Percentiles rank a stretch among this genome's conserved stretches.
Evolutionary conservation across 2,329 filamentous ascomycete genomes (phyloP).

Genomic region (Sordariomycetes sp.): DNA sequence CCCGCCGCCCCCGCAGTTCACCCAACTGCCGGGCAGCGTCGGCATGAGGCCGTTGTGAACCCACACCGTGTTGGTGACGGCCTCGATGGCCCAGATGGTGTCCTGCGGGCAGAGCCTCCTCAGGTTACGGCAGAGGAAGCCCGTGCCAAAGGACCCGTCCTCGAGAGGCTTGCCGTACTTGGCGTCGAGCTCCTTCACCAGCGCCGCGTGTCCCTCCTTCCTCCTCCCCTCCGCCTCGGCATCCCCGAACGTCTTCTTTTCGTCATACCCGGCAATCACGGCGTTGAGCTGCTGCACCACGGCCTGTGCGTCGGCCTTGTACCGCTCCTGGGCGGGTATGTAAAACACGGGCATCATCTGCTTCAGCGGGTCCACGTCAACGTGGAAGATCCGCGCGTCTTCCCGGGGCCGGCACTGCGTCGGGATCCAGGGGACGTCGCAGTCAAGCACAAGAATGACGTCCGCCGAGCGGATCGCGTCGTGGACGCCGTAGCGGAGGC

Average conservation of each 20-base stretch:
- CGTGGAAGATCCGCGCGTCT: constrained; percentile 44
- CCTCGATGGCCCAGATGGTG: constrained; percentile 66
- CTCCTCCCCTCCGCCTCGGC: constrained; percentile 28
- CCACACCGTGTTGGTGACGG: constrained; percentile 57
- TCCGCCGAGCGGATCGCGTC: constrained; percentile 65
- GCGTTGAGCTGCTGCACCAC: constrained; percentile 57
- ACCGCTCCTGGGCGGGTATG: constrained; percentile 50
- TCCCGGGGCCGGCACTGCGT: constrained; percentile 48
- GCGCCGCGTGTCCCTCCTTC: constrained; percentile 41
- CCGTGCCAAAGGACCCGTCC: constrained; percentile 35
- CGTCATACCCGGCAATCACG: constrained; percentile 35
- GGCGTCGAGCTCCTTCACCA: constrained; percentile 44
- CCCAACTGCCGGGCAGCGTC: constrained; percentile 56
- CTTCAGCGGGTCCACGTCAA: constrained; percentile 54
- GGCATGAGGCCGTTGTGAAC: constrained; percentile 61
- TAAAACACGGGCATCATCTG: constrained; percentile 65
- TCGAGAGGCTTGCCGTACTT: constrained; percentile 38
- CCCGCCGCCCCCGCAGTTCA: constrained; percentile 71
- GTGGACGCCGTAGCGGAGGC: constrained; percentile 62
- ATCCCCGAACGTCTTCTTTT: constrained; percentile 15
- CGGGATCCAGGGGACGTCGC: constrained; percentile 89
- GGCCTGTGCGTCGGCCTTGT: constrained; percentile 50
- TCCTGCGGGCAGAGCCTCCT: constrained; percentile 21
- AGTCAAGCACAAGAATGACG: constrained; percentile 74
- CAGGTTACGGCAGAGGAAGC: constrained; percentile 18